Evolutionary conservation across 441 rosid genomes (phyloP), one percentile per base, ranked within the genome.

Genomic region (Euphorbia schlechtendalii): DNA sequence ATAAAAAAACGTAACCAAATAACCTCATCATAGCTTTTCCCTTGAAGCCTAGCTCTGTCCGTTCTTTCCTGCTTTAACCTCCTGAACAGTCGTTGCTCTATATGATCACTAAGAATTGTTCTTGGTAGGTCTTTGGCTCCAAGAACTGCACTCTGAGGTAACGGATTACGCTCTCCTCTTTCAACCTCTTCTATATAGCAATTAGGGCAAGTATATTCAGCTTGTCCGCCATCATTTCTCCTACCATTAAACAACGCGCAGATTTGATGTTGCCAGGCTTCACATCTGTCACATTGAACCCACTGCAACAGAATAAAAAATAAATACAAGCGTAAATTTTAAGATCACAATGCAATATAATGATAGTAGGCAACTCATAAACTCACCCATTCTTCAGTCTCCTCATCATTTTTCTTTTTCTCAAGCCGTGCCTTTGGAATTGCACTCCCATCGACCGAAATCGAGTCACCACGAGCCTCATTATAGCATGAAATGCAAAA

Each of bases 231-330:
- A 68, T 96, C 99, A 81, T 96, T 96, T 76, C 99, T 81, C 76
- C 98, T 73, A 63, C 99, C 99, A 80, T 96, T 96, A 85, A 92
- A 96, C 66, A 96, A 76, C 69, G 98, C 96, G 76, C 99, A 96
- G 52, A 96, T 96, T 74, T 96, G 99, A 81, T 96, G 99, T 75
- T 96, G 99, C 99, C 99, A 96, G 28, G 97, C 96, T 77, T 96
- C 99, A 77, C 99, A 96, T 70, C 87, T 92, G 82, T 96, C 99
- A 83, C 99, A 96, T 75, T 96, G 99, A 77, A 96, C 99, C 99
- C 99, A 96, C 99, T 96, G 88, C 79, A 77, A 24, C 62, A 41
- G 65, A 20, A 75, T 69, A n/a, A 38, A 67, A 41, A 67, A 73
- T 56, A 20, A 53, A 22, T 65, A 65, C 69, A 58, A 77, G 68